Base-by-base conservation (phyloP, 805 yeast species). In the Maudiozyma pseudohumilis region DNA sequence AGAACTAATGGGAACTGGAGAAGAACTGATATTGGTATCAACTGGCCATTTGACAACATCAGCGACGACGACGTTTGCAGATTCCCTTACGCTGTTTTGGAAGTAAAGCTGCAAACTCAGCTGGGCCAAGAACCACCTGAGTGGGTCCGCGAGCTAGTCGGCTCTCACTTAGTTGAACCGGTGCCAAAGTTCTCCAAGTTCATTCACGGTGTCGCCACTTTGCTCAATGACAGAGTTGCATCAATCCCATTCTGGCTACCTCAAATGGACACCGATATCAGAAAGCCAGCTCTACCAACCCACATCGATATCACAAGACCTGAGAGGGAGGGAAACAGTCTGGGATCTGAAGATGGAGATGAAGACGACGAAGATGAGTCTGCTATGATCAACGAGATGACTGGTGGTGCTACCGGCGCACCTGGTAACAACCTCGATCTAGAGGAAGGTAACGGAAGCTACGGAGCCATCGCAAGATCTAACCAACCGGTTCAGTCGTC, bases 81-180 rank as follows among this genome's bases (percentile, higher is more conserved):
- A 52, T 92, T 92, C 65, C 98, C 98, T 4, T 92, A 92, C 60
- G 98, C 98, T 1, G 96, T 92, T 29, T 69, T 92, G 50, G 99
- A 92, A 66, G 98, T 92, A 42, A 92, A 92, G 64, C 71, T 92
- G 46, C 98, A 92, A 64, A 92, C 99, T 3, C 97, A 92, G 67
- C 55, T 92, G 64, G 98, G 98, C 39, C 99, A 92, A 64, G 98
- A 92, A 61, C 98, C 99, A 21, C 98, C 99, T 8, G 79, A 74
- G 44, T 92, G 99, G 99, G 94, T 92, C 34, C 74, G 92, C 48
- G 95, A 89, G 47, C 72, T 92, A 59, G 88, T 89, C 25, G 67
- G 88, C 0, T 80, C 94, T 21, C 98, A 92, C 61, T 69, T 92
- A 36, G 99, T 92, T 29, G 98, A 92, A 63, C 96, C 96, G 1